Percentiles rank a stretch among this genome's conserved stretches.
phyloP scores from a whole-genome alignment of 1,284 basidiomycete genomes.

The Ceratobasidium sp. region DNA sequence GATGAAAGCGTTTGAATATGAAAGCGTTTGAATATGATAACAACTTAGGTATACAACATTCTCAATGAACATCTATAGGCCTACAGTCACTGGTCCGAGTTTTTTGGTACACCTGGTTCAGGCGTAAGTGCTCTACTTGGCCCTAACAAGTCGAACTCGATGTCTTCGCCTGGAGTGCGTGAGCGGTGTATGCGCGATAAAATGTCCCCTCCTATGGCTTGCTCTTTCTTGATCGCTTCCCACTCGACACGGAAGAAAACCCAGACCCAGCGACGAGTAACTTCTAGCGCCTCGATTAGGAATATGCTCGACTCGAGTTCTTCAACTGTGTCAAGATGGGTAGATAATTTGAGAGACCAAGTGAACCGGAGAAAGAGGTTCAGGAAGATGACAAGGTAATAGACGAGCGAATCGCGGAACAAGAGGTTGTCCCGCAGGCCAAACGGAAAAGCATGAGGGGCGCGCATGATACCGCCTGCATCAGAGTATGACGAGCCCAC shows the following conservation, averaged over 20 bases:
- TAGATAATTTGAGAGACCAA: slow-evolving; percentile 92
- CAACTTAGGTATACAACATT: slow-evolving; percentile 35
- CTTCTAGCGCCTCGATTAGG: slow-evolving; percentile 89
- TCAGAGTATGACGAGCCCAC: slow-evolving; percentile 48
- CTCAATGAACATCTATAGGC: slow-evolving; percentile 8
- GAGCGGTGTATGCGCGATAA: slow-evolving; percentile 11
- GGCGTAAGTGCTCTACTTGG: slow-evolving; percentile 39
- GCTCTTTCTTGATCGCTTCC: slow-evolving; percentile 77
- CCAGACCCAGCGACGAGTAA: slow-evolving; percentile 94
- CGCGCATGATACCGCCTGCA: slow-evolving; percentile 47
- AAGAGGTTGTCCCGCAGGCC: slow-evolving; percentile 78
- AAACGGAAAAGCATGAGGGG: slow-evolving; percentile 62
- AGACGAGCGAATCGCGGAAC: slow-evolving; percentile 79
- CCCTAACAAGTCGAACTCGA: slow-evolving; percentile 40
- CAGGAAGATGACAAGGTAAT: slow-evolving; percentile 84
- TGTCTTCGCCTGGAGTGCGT: slow-evolving; percentile 34
- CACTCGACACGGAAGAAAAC: slow-evolving; percentile 96
- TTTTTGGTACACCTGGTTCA: slow-evolving; percentile 16
- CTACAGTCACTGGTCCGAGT: slow-evolving; percentile 25
- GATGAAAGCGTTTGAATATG: slow-evolving; percentile 29
- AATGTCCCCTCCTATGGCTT: slow-evolving; percentile 13
- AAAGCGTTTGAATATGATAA: slow-evolving; percentile 26
- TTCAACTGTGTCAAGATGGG: slow-evolving; percentile 84
- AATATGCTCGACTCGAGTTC: slow-evolving; percentile 90
- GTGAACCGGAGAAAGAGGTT: slow-evolving; percentile 93